A percentile compares a stretch with the other conserved stretches of the same genome.
These are phyloP conservation scores for Orbilia brochopaga DNA, from an alignment of 2,329 filamentous ascomycete genomes.

Conservation along the genomic window DNA sequence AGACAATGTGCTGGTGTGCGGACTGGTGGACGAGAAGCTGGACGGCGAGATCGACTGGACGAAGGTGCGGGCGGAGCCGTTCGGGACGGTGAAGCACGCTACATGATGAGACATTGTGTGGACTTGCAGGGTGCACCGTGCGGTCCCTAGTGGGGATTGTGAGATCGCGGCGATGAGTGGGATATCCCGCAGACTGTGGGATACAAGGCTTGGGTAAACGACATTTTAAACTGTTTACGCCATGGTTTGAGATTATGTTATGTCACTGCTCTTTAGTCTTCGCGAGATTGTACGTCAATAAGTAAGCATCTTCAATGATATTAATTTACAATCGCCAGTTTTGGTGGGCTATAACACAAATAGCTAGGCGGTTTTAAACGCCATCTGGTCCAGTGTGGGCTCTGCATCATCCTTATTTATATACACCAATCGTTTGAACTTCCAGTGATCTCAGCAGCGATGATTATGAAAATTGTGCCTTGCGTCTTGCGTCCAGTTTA, in stretches of 20 bases:
- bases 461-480: too few relatives aligned
- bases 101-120: slow-evolving; percentile 5
- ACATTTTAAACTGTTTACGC: slow-evolving; percentile 50
- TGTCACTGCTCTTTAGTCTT: neutral
- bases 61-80: slow-evolving; percentile 81
- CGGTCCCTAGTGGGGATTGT: neutral
- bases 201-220: slow-evolving; percentile 24
- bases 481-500: too few relatives aligned
- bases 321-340: neutral
- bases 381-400: too few relatives aligned
- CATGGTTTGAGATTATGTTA: slow-evolving; percentile 13
- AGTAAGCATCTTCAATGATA: neutral
- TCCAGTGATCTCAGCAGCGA: too few relatives aligned
- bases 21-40: slow-evolving; percentile 84
- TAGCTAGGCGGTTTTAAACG: too few relatives aligned
- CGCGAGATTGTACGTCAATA: neutral
- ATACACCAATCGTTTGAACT: too few relatives aligned
- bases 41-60: slow-evolving; percentile 92
- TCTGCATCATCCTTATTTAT: too few relatives aligned
- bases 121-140: neutral
- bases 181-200: neutral
- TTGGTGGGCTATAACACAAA: too few relatives aligned
- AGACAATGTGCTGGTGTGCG: slow-evolving; percentile 90
- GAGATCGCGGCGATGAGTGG: neutral
- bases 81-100: slow-evolving; percentile 82